A percentile compares a stretch with the other conserved stretches of the same genome.
These are phyloP conservation scores for Monosporascus sp. DNA, from an alignment of 2,329 filamentous ascomycete genomes.

Conservation along the genomic window DNA sequence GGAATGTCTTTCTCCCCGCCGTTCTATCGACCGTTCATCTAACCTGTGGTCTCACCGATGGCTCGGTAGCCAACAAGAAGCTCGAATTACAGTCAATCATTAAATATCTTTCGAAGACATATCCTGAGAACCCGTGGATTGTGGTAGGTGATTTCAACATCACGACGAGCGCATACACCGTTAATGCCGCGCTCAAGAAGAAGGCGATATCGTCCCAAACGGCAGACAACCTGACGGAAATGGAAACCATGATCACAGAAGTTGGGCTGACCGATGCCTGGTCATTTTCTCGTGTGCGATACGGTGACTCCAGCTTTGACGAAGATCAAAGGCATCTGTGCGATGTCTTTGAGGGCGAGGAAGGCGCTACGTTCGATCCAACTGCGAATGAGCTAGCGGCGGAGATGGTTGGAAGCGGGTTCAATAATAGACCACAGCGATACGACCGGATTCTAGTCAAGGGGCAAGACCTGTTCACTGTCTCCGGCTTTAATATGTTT, in stretches of 20 bases:
- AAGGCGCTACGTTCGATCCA: conserved; percentile 63
- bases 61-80: conserved; percentile 52
- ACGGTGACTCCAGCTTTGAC: conserved; percentile 34
- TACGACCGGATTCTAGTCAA: conserved; percentile 61
- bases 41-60: conserved; percentile 56
- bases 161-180: conserved; percentile 52
- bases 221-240: conserved; percentile 33
- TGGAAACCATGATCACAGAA: conserved; percentile 43
- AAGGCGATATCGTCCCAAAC: conserved; percentile 50
- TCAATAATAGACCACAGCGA: conserved; percentile 54
- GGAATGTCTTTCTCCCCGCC: conserved; percentile 31
- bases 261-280: conserved; percentile 49
- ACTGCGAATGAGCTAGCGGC: conserved; percentile 51
- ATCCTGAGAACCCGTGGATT: conserved; percentile 45
- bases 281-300: conserved; percentile 39
- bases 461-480: conserved; percentile 31
- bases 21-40: conserved; percentile 57
- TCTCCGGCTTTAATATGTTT: conserved; percentile 53
- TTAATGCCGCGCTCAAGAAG: conserved; percentile 46
- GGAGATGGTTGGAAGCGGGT: conserved; percentile 39
- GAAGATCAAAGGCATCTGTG: conserved; percentile 14
- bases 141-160: conserved; percentile 63
- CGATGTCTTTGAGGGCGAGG: conserved; percentile 51
- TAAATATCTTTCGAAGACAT: conserved; percentile 36
- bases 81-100: conserved; percentile 49